Evolutionary conservation across 1,284 basidiomycete species (phyloP).

Genomic region (Rhodotorula sp.): DNA sequence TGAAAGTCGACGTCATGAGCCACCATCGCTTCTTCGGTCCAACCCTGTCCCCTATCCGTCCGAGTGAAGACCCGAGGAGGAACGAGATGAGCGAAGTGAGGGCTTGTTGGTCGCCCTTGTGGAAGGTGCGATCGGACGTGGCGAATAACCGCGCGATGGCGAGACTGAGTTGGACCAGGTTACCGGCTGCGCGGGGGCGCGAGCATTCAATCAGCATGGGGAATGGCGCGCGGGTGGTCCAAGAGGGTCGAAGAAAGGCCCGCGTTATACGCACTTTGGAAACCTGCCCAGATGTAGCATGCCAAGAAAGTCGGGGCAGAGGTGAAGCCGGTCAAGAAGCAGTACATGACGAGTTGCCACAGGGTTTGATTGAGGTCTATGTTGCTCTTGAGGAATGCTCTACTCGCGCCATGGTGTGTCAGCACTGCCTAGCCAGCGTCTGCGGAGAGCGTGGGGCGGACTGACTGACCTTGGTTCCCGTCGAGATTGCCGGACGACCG

Average conservation of each 20-base stretch:
- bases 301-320: slow-evolving; percentile 66
- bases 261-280: slow-evolving; percentile 59
- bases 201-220: neutral
- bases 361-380: slow-evolving; percentile 63
- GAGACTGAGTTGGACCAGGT: slow-evolving; percentile 59
- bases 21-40: slow-evolving; percentile 70
- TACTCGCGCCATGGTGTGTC: neutral
- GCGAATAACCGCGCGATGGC: slow-evolving; percentile 64
- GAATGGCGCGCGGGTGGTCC: neutral
- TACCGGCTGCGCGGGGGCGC: slow-evolving; percentile 42
- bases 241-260: no score
- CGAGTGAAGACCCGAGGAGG: slow-evolving; percentile 52
- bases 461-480: neutral
- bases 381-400: slow-evolving; percentile 52
- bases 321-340: slow-evolving; percentile 71
- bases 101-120: slow-evolving; percentile 75
- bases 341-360: slow-evolving; percentile 66
- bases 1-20: slow-evolving; percentile 66
- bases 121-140: slow-evolving; percentile 60
- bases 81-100: slow-evolving; percentile 72
- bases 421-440: neutral
- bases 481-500: neutral
- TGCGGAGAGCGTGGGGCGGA: neutral
- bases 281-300: slow-evolving; percentile 80
- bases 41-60: slow-evolving; percentile 54